Base-by-base conservation (phyloP, 2,329 filamentous ascomycete species). In the Pleochaeta shiraiana region DNA sequence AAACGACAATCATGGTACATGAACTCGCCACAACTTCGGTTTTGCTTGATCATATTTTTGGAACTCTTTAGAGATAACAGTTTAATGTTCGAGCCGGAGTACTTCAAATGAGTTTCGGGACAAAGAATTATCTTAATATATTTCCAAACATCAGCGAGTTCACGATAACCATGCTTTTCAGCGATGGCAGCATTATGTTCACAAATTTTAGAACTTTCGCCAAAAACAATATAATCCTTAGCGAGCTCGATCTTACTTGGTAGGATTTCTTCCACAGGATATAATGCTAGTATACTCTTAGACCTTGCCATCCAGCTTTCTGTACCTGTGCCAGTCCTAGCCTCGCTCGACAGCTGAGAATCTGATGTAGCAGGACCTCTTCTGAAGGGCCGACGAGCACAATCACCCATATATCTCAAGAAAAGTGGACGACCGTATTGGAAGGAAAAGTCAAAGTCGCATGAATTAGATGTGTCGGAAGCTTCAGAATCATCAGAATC, bases 111-210 rank as follows among this genome's bases (percentile, higher is more conserved):
- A 31, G 91, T 84, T 55, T 89, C 83, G 68, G 88, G 87, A 68
- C 84, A 83, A 57, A 97, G 76, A 5, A 97, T 78, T 65, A 96
- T 77, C 21, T 83, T 85, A 64, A 90, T 79, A 68, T 96, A 86
- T 61, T 82, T 83, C 93, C 93, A 98, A 6, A 95, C 82, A 69
- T 90, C 83, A 30, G 87, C 85, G 33, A 95, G 75, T 67, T 95
- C 88, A 16, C 78, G 73, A 67, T 83, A 81, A 4, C 86, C 88
- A 68, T 86, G 80, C 67, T 83, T 84, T 68, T 83, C 79, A 9
- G 92, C 91, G 57, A 95, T 83, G 0, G 76, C 75, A 9, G 90
- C 88, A 73, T 98, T 98, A 70, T 95, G 86, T 55, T 82, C 79
- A 74, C 92, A 97, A 3, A 95, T 83, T 43, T 86, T 81, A n/a